Evolutionary conservation across 2,329 filamentous ascomycete species (phyloP).

Genomic region (Apiospora marii): DNA sequence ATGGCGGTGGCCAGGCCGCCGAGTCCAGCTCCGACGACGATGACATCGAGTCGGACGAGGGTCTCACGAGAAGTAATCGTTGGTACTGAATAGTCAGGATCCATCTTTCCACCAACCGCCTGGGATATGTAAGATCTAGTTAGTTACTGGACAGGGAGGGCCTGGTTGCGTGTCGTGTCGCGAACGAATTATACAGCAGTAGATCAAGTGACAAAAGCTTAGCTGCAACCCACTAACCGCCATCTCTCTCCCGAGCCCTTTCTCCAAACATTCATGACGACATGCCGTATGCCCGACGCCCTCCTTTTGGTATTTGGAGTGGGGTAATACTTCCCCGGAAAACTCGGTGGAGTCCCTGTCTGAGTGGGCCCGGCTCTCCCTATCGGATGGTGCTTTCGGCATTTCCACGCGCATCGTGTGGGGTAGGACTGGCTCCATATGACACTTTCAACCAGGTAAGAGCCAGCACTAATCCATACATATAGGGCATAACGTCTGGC

Average conservation of each 20-base stretch:
- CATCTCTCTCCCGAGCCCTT: not conserved
- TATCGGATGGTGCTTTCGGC: not conserved
- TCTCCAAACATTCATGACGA: not conserved
- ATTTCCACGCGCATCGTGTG: not conserved
- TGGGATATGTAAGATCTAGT: not conserved
- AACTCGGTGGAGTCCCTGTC: not conserved
- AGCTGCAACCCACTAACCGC: not conserved
- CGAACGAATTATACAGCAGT: not conserved
- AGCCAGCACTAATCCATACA: no score
- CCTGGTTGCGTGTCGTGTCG: not conserved
- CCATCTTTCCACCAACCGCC: not conserved
- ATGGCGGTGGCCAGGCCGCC: slow-evolving; percentile 51
- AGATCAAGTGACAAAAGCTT: not conserved
- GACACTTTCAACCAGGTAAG: no score
- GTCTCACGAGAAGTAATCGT: not conserved
- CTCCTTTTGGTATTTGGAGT: not conserved
- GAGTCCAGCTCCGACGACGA: slow-evolving; percentile 53
- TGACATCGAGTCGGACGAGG: slow-evolving; percentile 40
- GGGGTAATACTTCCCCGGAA: not conserved
- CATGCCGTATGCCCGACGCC: no score
- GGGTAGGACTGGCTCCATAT: not conserved
- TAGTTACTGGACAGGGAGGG: not conserved
- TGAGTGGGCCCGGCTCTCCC: not conserved
- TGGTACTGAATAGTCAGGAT: not conserved
- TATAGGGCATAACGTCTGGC: no score